Evolutionary conservation across 768 basidiomycete genomes (phyloP), one percentile per base, ranked within the genome.

Genomic region (Coprinopsis sp.): DNA sequence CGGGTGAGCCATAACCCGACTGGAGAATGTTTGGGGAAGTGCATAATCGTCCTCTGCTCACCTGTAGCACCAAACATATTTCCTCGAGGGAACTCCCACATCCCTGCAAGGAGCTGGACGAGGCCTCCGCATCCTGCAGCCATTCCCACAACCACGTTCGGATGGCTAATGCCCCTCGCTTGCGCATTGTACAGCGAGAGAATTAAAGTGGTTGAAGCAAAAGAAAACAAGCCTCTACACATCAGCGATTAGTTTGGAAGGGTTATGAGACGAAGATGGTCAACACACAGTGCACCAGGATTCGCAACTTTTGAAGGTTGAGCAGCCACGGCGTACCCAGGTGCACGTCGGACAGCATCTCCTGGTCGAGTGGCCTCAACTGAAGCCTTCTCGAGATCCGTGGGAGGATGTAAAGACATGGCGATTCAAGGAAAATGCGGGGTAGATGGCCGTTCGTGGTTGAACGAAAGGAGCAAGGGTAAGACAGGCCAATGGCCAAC

Each of bases 81-180:
- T 1, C 82, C 82, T 25, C 74, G 65, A 13, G 80, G 77, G 66
- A 83, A 84, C 64, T 84, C 83, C 89, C 89, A 91, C 84, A 92
- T 90, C 33, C 92, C 92, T 24, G 91, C 91, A 30, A 93, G 67
- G 37, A 94, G 71, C 61, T 94, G 92, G 11, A 75, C 83, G 25
- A 93, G 80, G 50, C 92, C 92, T 52, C 91, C 92, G 51, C 79
- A 79, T 64, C 82, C 87, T 54, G 89, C 59, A 21, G 90, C 89
- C 90, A 94, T 91, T 41, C 90, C 92, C 39, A 91, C 74, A 38
- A 91, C 79, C 23, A 81, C 77, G 48, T 91, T 90, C 31, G 87
- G 81, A 4, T 59, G 56, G 14, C 57, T 51, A 52, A 90, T 70
- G 19, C 65, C 58, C n/a, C 81, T 74, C 1, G 77, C 73, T 14